Percentiles rank a stretch among this genome's conserved stretches.
phyloP scores from a whole-genome alignment of 2,329 filamentous ascomycete species.

The Botrytis fabae region DNA sequence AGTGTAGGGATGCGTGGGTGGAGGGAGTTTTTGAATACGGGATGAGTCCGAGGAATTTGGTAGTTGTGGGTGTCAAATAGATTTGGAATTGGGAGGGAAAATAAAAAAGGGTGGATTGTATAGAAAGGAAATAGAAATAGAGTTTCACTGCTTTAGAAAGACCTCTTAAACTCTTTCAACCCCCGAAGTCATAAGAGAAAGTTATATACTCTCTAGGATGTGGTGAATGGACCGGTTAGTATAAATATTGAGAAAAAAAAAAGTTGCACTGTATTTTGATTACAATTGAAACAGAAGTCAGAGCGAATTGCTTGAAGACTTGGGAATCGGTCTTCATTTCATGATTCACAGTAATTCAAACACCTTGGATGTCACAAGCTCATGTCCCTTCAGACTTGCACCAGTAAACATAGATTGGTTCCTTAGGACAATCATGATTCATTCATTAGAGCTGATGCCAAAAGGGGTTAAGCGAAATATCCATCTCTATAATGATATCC shows the following conservation, averaged over 20 bases:
- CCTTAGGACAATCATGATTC: conserved; percentile 17
- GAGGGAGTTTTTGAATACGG: conserved; percentile 89
- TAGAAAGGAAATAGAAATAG: background rate
- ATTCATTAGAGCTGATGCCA: conserved; percentile 22
- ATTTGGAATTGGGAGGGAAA: background rate
- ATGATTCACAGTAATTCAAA: background rate
- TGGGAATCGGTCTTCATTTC: background rate
- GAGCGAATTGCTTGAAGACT: background rate
- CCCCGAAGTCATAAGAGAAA: background rate
- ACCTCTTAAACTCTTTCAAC: background rate
- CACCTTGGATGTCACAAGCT: too few relatives aligned
- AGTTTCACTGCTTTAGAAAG: background rate
- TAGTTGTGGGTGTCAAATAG: conserved; percentile 83
- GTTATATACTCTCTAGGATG: background rate
- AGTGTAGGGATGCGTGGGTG: conserved; percentile 79
- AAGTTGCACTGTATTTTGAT: background rate
- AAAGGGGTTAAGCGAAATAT: conserved; percentile 24
- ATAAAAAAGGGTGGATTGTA: background rate
- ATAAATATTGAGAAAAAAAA: background rate
- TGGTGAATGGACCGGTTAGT: background rate
- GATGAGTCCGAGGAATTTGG: conserved; percentile 84
- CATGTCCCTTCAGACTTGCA: background rate
- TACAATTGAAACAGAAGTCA: background rate
- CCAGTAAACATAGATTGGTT: background rate
- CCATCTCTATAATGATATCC: background rate